Base-by-base conservation (phyloP, 2,329 filamentous ascomycete genomes). In the Paraphoma sp. region DNA sequence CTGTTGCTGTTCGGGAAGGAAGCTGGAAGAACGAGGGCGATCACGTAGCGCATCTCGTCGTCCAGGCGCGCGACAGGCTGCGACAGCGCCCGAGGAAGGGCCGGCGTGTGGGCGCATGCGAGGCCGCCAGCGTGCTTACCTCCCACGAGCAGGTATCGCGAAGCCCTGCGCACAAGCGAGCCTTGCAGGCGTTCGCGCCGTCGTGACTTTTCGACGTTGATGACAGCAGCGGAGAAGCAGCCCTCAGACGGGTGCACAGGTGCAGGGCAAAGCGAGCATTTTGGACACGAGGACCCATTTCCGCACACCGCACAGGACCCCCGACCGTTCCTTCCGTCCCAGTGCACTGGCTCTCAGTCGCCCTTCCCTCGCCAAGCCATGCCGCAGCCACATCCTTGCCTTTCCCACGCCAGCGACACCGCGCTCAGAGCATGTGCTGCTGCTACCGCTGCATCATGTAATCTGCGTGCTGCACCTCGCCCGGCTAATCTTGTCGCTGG, bases 81-180 rank as follows among this genome's bases (percentile, higher is more conserved):
- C 33, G 40, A 18, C 23, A 28, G 18, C 8, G 38, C 17, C 55
- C 56, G 55, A 57, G 33, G 40, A 56, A 61, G 57, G 54, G 30
- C 54, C 57, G 54, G 36, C 42, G 29, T 29, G 38, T 23, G 16
- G 41, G 18, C 17, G 43, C 17, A 17, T 14, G 11, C 50, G 12
- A 45, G 55, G 29, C 28, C 18, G 45, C 43, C 36, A 42, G 23
- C 14, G 17, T 38, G 36, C 47, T n/a, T 49, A 41, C 36, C 28
- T 17, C 11, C 52, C 28, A 43, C 40, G 45, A 58, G 57, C 45
- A 57, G 23, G 48, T 57, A 23, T 51, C 42, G 57, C 57, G 50
- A 56, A 47, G 54, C 46, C 42, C 44, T 23, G 9, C n/a, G 40
- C 44, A 28, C n/a, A 23, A 11, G 45, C 45, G 45, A 17, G 16